These are phyloP conservation scores for Claviceps pazoutovae DNA, from an alignment of 2,329 filamentous ascomycete species.

Conservation along the genomic window DNA sequence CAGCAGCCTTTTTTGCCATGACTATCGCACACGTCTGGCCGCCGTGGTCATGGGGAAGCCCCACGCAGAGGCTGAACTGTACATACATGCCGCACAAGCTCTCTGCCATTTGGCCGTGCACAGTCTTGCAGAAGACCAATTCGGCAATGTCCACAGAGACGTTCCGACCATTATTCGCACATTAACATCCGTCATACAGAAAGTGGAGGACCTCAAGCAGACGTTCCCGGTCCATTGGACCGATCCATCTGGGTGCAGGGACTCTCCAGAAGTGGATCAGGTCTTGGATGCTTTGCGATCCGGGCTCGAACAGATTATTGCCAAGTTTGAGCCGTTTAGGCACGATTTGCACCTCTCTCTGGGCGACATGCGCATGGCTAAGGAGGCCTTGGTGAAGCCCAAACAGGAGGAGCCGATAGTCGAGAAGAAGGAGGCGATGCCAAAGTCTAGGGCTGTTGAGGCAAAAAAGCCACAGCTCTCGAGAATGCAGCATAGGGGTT, in stretches of 20 bases:
- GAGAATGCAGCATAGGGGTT: constrained; percentile 9
- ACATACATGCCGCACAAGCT: constrained; percentile 58
- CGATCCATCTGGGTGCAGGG: constrained; percentile 46
- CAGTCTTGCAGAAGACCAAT: constrained; percentile 68
- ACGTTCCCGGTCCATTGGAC: constrained; percentile 60
- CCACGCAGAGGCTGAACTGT: constrained; percentile 52
- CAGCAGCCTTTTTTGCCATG: constrained; percentile 56
- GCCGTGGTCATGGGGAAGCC: constrained; percentile 61
- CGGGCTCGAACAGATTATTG: constrained; percentile 51
- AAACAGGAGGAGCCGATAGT: background rate
- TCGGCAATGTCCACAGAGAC: constrained; percentile 74
- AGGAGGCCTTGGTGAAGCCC: constrained; percentile 39
- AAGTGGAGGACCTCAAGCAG: constrained; percentile 53
- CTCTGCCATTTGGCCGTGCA: constrained; percentile 55
- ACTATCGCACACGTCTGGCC: constrained; percentile 50
- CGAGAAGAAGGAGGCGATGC: constrained; percentile 15
- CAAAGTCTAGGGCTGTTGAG: constrained; percentile 15
- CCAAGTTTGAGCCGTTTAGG: constrained; percentile 62
- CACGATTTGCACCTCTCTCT: constrained; percentile 54
- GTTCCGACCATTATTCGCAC: constrained; percentile 61
- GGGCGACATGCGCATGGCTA: constrained; percentile 60
- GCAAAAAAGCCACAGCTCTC: constrained; percentile 10
- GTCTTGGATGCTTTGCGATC: constrained; percentile 51
- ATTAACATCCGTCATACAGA: constrained; percentile 53
- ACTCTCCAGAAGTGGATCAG: constrained; percentile 54